Evolutionary conservation across 2,329 filamentous ascomycete genomes (phyloP).

Genomic region (Dothideomycetes sp.): DNA sequence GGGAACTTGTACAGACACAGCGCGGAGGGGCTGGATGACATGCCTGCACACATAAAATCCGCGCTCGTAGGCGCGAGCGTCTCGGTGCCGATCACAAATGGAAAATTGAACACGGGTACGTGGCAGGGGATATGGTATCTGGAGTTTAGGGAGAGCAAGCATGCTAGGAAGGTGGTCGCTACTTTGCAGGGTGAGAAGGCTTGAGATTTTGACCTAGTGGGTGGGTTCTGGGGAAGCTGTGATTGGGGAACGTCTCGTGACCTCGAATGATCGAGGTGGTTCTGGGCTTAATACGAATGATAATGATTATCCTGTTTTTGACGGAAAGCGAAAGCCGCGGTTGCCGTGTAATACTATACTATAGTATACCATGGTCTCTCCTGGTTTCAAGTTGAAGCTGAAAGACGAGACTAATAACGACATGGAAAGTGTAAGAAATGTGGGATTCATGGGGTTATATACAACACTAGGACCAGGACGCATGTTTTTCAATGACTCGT

Average conservation of each 20-base stretch:
- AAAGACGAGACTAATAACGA: no score
- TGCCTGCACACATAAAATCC: slow-evolving; percentile 96
- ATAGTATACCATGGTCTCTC: no score
- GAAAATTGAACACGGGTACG: slow-evolving; percentile 57
- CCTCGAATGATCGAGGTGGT: no score
- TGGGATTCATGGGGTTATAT: no score
- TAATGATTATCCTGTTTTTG: no score
- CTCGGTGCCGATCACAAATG: slow-evolving; percentile 82
- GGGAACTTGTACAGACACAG: slow-evolving; percentile 68
- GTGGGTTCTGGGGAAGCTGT: neutral
- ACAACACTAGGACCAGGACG: neutral
- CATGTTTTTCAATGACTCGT: neutral
- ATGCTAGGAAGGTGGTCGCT: slow-evolving; percentile 73
- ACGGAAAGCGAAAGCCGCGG: no score
- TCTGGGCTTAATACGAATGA: no score
- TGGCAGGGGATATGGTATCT: slow-evolving; percentile 95
- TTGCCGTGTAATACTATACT: no score
- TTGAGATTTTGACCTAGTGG: slow-evolving; percentile 14
- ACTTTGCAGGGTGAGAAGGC: slow-evolving; percentile 82
- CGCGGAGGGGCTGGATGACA: slow-evolving; percentile 82
- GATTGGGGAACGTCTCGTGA: no score
- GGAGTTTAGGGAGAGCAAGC: slow-evolving; percentile 70
- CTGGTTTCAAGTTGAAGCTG: no score
- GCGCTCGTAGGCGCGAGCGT: slow-evolving; percentile 81
- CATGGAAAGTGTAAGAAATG: no score